Conservation (phyloP, 345 rosid genomes). For the Arabidopsis suecica region DNA sequence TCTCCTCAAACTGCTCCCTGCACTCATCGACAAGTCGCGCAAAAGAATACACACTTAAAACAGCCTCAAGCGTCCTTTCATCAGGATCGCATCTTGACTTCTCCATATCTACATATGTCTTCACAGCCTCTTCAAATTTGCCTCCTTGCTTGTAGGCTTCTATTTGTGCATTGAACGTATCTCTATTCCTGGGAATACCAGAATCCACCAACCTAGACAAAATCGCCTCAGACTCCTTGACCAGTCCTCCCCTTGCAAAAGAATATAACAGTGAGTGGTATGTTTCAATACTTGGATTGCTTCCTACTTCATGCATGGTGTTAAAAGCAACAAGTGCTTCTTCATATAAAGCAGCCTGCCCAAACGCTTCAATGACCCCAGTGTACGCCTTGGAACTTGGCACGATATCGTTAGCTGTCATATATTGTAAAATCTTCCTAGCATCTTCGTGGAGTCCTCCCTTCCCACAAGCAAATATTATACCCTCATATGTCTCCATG, state of each 20-base stretch:
- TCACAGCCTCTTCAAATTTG: conserved; percentile 88
- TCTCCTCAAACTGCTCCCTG: conserved; percentile 90
- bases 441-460: conserved; percentile 92
- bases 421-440: conserved; percentile 70
- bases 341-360: conserved; percentile 87
- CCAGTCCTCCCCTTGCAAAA: conserved; percentile 89
- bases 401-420: conserved; percentile 73
- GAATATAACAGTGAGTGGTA: conserved; percentile 76
- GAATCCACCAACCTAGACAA: conserved; percentile 66
- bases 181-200: conserved; percentile 66
- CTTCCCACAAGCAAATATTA: conserved; percentile 86
- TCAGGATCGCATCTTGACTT: conserved; percentile 79
- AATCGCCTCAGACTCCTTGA: conserved; percentile 74
- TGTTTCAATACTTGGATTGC: conserved; percentile 79
- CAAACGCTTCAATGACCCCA: conserved; percentile 88
- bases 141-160: conserved; percentile 95
- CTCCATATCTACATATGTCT: conserved; percentile 88
- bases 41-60: conserved; percentile 77
- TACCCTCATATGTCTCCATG: conserved; percentile 89
- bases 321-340: conserved; percentile 88
- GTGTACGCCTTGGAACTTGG: conserved; percentile 88
- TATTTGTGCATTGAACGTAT: conserved; percentile 86
- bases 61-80: conserved; percentile 92
- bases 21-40: conserved; percentile 93
- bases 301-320: conserved; percentile 86